Evolutionary conservation across 352 stramenopile species (phyloP), one percentile per base, ranked within the genome.

Genomic region (Pythium biforme): DNA sequence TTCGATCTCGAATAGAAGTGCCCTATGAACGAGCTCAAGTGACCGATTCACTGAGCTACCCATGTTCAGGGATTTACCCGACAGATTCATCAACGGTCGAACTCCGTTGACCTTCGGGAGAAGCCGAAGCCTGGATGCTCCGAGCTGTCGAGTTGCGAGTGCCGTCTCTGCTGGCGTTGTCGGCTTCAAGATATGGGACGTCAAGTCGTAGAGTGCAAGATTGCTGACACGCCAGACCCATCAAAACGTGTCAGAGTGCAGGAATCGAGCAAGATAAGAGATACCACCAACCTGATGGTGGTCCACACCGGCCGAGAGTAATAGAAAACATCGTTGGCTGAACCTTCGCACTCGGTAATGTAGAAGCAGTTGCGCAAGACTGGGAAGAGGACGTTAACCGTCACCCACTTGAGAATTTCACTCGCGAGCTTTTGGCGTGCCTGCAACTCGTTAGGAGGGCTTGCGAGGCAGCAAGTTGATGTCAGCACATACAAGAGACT

Each of bases 1-100:
- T 20, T 82, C 73, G 26, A 86, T 78, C 52, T 94, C 83, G 48
- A 83, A 89, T 8, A 62, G 64, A 43, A 94, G 55, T 12, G 88
- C 70, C 29, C 76, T 76, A 68, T 90, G 83, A 20, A 86, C 66
- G 17, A 73, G 59, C 51, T 87, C 82, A 31, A 94, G 64, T 9
- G 70, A 73, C 55, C 72, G 73, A 61, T 92, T 92, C 7, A 90
- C 78, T 15, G 81, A 85, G n/a, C 62, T 66, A 8, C 43, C 0
- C 4, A 22, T 15, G 2, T 29, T 40, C 15, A 29, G n/a, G 0
- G 7, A 55, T 49, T 74, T 46, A 23, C 58, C 49, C 3, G 85
- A 91, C 37, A 94, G 50, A 58, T 94, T 94, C 71, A 94, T 89
- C 1, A 94, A 62, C n/a, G 83, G 85, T 5, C 85, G 79, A 58